Conservation (phyloP, 371 early-diverging fungal species). For the Apophysomyces ossiformis region DNA sequence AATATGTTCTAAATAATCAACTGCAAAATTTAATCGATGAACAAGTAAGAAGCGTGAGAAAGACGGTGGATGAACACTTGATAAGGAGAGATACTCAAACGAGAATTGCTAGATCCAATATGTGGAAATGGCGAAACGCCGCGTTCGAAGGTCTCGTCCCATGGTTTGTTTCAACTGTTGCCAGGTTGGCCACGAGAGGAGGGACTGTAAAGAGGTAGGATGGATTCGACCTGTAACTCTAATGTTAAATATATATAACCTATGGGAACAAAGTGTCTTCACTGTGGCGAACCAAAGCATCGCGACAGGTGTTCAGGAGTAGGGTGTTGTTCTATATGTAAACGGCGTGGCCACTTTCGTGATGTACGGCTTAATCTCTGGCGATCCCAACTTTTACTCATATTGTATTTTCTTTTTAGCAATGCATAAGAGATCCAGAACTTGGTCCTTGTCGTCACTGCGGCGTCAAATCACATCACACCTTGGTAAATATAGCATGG, state of each 20-base stretch:
- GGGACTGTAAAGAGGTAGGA: neutral
- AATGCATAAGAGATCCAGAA: neutral
- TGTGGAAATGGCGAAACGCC: constrained; percentile 1
- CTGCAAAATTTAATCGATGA: constrained; percentile 3
- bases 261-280: neutral
- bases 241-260: neutral
- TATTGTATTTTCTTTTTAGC: neutral
- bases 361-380: neutral
- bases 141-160: neutral
- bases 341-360: neutral
- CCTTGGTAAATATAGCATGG: neutral
- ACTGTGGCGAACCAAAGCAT: constrained; percentile 1
- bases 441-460: neutral
- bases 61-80: too few relatives aligned
- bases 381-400: neutral
- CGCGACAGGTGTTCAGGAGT: neutral
- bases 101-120: neutral
- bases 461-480: neutral
- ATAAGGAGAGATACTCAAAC: too few relatives aligned
- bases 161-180: constrained; percentile 1
- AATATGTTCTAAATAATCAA: neutral
- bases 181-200: neutral
- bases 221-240: neutral
- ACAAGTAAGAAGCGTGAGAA: neutral
- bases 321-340: neutral